Percentiles rank a stretch among this genome's conserved stretches.
Conservation (phyloP, 805 yeast species). For the Candida ortonii region DNA sequence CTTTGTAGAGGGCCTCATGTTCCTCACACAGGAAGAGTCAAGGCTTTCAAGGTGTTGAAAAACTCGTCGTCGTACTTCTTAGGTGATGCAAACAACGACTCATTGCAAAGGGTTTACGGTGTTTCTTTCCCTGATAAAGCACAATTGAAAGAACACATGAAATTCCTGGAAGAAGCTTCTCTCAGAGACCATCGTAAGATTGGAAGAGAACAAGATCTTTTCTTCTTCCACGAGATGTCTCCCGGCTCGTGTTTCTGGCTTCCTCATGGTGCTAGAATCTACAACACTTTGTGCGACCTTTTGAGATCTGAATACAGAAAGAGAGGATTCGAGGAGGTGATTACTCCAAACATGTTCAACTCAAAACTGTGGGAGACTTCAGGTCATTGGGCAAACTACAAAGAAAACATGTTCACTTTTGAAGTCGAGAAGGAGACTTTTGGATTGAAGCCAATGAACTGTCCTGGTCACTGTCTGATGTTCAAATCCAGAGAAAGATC, state of each 20-base stretch:
- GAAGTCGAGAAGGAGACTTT: constrained; percentile 94
- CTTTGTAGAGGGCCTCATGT: constrained; percentile 97
- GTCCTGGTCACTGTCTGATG: constrained; percentile 91
- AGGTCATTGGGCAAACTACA: constrained; percentile 98
- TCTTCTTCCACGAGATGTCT: constrained; percentile 92
- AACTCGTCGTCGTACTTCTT: constrained; percentile 95
- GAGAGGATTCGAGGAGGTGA: constrained; percentile 97
- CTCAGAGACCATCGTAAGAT: constrained; percentile 94
- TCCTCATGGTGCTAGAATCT: constrained; percentile 98
- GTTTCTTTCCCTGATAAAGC: constrained; percentile 98
- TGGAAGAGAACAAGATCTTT: constrained; percentile 95
- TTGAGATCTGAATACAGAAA: constrained; percentile 80
- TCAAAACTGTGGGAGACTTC: constrained; percentile 97
- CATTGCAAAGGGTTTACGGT: constrained; percentile 96
- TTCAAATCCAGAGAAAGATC: constrained; percentile 92
- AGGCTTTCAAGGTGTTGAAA: constrained; percentile 89
- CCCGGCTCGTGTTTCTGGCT: constrained; percentile 99
- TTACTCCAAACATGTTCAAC: constrained; percentile 98
- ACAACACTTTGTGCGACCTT: constrained; percentile 79
- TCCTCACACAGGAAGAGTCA: constrained; percentile 95
- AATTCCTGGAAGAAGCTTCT: constrained; percentile 93
- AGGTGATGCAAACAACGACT: constrained; percentile 90
- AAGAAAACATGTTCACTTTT: constrained; percentile 95
- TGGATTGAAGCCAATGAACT: constrained; percentile 93
- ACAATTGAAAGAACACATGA: constrained; percentile 89